phyloP scores from a whole-genome alignment of 129 eudicot genomes.

The Saposhnikovia divaricata region DNA sequence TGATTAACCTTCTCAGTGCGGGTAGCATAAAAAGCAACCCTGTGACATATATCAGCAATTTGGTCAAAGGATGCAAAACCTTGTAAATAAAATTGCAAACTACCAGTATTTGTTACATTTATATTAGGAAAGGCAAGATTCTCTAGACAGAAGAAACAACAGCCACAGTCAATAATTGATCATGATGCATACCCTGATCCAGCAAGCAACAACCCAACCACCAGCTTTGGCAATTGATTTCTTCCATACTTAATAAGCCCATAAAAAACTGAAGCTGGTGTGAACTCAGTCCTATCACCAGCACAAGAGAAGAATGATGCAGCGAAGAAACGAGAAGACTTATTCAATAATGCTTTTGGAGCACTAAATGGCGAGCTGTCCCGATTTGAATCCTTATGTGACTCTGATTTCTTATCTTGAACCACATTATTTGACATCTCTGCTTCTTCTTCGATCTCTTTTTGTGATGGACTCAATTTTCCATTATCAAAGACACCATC shows the following conservation, averaged over 20 bases:
- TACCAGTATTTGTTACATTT: not conserved
- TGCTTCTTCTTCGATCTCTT: constrained; percentile 48
- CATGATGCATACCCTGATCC: constrained; percentile 76
- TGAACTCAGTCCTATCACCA: constrained; percentile 73
- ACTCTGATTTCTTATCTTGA: constrained; percentile 59
- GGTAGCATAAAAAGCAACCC: constrained; percentile 61
- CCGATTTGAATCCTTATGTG: constrained; percentile 45
- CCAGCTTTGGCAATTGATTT: constrained; percentile 65
- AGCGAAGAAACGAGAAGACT: constrained; percentile 95
- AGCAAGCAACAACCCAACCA: constrained; percentile 64
- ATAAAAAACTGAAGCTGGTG: constrained; percentile 58
- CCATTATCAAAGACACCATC: constrained; percentile 46
- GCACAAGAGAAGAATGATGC: constrained; percentile 87
- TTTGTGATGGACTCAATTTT: constrained; percentile 20
- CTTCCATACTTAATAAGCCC: constrained; percentile 52
- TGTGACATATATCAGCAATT: constrained; percentile 37
- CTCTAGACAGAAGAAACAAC: not conserved
- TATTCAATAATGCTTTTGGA: constrained; percentile 66
- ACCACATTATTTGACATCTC: constrained; percentile 45
- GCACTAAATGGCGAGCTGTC: constrained; percentile 58
- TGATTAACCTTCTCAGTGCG: constrained; percentile 39
- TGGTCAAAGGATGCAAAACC: constrained; percentile 17
- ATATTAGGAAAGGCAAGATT: not conserved
- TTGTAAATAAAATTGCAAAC: not conserved
- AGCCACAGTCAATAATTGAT: not conserved